A percentile compares a stretch with the other conserved stretches of the same genome.
These are phyloP conservation scores for Syzygium aromaticum DNA, from an alignment of 345 rosid genomes.

Conservation along the genomic window DNA sequence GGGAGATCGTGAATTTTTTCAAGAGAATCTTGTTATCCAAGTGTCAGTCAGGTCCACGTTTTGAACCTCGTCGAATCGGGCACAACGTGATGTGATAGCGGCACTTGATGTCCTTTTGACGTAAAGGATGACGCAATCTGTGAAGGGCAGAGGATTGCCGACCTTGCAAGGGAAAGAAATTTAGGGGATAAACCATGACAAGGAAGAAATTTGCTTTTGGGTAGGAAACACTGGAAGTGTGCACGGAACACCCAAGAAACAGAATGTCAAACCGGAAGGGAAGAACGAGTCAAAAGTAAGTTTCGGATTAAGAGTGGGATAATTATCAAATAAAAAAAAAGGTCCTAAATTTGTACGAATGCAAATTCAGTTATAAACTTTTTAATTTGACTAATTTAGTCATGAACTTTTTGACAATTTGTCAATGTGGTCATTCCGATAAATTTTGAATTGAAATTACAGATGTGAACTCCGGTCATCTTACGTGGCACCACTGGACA, in stretches of 20 bases:
- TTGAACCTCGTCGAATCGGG: neutral
- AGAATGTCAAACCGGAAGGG: neutral
- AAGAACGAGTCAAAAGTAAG: neutral
- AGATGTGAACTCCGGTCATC: neutral
- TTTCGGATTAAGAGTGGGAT: neutral
- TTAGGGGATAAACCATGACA: neutral
- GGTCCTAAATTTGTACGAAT: neutral
- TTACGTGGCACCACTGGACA: no score
- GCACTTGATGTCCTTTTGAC: neutral
- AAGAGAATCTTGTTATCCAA: neutral
- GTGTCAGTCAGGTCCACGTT: neutral
- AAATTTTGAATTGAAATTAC: no score
- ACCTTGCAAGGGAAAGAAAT: neutral
- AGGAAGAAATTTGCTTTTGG: neutral
- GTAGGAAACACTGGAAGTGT: neutral
- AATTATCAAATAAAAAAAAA: neutral
- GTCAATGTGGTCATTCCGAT: neutral
- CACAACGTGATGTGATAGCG: neutral
- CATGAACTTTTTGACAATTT: fast-evolving
- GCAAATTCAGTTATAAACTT: fast-evolving
- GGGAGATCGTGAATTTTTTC: neutral
- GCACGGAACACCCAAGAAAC: neutral
- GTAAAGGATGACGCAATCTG: neutral
- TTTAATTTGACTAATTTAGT: neutral
- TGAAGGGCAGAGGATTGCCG: neutral